These are phyloP conservation scores for Gracilaria vermiculophylla DNA, from an alignment of 23 red algal species.

Conservation along the genomic window DNA sequence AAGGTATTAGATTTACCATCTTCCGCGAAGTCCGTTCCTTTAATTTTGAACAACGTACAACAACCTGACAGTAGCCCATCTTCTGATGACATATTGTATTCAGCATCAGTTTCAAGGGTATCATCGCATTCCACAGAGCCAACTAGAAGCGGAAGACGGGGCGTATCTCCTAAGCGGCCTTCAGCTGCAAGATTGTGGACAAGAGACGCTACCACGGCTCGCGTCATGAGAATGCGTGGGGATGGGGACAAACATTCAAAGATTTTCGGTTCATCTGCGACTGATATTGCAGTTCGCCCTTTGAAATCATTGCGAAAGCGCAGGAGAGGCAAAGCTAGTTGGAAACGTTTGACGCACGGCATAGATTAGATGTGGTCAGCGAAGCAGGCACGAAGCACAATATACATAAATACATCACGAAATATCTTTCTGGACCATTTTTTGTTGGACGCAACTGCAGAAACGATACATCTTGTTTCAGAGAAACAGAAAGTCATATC, in stretches of 20 bases:
- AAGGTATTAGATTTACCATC: not conserved
- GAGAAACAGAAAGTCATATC: no score
- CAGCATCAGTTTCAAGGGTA: no score
- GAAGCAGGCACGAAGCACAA: not conserved
- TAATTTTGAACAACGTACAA: not conserved
- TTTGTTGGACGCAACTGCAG: no score
- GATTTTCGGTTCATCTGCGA: not conserved
- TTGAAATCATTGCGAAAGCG: not conserved
- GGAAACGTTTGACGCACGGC: not conserved
- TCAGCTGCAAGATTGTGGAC: not conserved
- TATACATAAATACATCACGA: not conserved
- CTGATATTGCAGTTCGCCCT: not conserved
- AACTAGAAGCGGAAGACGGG: not conserved
- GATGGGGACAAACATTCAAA: not conserved
- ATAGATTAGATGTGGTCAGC: not conserved
- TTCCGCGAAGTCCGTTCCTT: not conserved
- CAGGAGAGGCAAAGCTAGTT: not conserved
- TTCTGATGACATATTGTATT: not conserved
- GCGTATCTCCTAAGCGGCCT: not conserved
- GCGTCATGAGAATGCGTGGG: not conserved
- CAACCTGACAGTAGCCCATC: not conserved
- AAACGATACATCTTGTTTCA: no score
- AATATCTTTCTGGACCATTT: no score
- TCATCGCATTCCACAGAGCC: not conserved
- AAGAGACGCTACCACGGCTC: not conserved